phyloP scores from a whole-genome alignment of 169 alveolate genomes.

The Cryptosporidium ubiquitum region DNA sequence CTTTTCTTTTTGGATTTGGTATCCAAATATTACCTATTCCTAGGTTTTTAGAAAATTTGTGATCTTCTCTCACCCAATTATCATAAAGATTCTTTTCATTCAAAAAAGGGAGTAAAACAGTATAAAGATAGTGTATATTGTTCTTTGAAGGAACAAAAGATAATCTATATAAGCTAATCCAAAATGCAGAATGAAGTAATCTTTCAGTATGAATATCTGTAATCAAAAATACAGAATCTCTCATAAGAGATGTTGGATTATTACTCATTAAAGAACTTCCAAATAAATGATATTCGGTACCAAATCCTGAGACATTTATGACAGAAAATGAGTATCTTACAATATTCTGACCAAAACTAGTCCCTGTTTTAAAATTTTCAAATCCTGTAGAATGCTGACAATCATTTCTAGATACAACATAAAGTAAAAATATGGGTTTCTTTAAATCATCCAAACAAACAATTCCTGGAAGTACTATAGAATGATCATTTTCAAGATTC shows the following conservation, averaged over 20 bases:
- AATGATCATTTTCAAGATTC: slow-evolving; percentile 10
- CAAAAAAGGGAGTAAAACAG: slow-evolving; percentile 84
- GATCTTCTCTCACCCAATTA: slow-evolving; percentile 80
- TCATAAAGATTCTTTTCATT: slow-evolving; percentile 79
- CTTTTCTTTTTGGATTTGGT: slow-evolving; percentile 78
- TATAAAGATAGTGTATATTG: slow-evolving; percentile 83
- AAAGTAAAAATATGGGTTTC: slow-evolving; percentile 47
- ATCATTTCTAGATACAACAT: slow-evolving; percentile 54
- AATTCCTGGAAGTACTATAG: slow-evolving; percentile 52
- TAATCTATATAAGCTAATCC: slow-evolving; percentile 84
- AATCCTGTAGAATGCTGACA: background rate
- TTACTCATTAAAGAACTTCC: slow-evolving; percentile 65
- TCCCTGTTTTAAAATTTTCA: background rate
- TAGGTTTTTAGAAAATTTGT: slow-evolving; percentile 70
- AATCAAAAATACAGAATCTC: slow-evolving; percentile 81
- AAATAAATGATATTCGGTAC: slow-evolving; percentile 78
- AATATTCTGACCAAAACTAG: background rate
- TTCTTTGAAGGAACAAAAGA: slow-evolving; percentile 81
- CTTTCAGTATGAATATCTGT: slow-evolving; percentile 81
- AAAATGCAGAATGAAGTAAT: slow-evolving; percentile 83
- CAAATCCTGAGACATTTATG: slow-evolving; percentile 79
- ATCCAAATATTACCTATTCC: slow-evolving; percentile 76
- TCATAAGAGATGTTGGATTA: slow-evolving; percentile 62
- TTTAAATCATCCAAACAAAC: background rate
- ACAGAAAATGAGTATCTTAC: slow-evolving; percentile 69